Evolutionary conservation across 129 eudicot genomes (phyloP), one percentile per base, ranked within the genome.

Genomic region (Pittosporum tobira): DNA sequence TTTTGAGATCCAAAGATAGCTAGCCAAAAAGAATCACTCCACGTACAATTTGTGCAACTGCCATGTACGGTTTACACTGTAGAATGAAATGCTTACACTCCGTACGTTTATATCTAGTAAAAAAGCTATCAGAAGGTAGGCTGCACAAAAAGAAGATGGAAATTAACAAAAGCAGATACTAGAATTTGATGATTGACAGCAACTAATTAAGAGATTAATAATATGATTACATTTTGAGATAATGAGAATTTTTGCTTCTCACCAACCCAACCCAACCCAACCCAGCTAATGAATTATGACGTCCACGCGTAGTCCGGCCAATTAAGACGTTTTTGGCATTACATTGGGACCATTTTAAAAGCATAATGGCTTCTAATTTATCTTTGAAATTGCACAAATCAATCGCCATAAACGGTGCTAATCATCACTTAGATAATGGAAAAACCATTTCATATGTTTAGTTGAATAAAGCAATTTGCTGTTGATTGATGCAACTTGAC

Each of bases 241-340:
- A 67, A 56, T 30, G 48, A 52, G 42, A 48, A 13, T 6, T 58
- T 57, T 45, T 78, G 84, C 71, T 70, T 69, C 80, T 78, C 54
- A 69, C 73, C 84, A 60, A 73, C 84, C 80, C 77, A 61, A 69
- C 79, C 84, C 67, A 40, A 18, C 48, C 18, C 21, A n/a, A 40
- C 45, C 25, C 43, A 54, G 15, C 18, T 29, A 16, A 25, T 54
- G 14, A 31, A 5, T 31, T 6, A 55, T 31, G 23, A 55, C 38
- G 5, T 55, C 61, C 61, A 31, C 4, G n/a, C n/a, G n/a, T n/a
- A n/a, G n/a, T n/a, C n/a, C n/a, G 37, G 16, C 24, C 37, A 6
- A 25, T 43, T 43, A 10, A 31, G 24, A n/a, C 22, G 45, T 42
- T n/a, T 25, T 59, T 15, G 51, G 51, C 37, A 43, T 22, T 28